These are phyloP conservation scores for Strigomonas oncopelti DNA, from an alignment of 208 protist species.

Conservation along the genomic window DNA sequence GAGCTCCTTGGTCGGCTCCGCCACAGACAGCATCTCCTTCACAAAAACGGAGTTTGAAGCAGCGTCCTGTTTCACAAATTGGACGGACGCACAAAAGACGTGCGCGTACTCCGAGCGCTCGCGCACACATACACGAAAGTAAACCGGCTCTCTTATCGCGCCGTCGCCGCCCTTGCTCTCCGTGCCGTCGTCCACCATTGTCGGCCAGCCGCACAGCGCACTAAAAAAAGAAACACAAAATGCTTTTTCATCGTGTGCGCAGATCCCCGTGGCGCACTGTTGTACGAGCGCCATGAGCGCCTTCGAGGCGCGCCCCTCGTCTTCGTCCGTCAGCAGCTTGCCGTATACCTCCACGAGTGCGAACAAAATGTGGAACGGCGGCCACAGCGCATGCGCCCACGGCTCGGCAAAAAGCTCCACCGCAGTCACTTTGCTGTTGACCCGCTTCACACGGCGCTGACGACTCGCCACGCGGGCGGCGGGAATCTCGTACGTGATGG, in stretches of 20 bases:
- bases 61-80: background rate
- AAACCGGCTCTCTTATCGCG: background rate
- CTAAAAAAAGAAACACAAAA: background rate
- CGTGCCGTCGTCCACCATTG: background rate
- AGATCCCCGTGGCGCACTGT: background rate
- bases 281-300: background rate
- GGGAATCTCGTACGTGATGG: background rate
- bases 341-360: background rate
- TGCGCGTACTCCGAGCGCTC: background rate
- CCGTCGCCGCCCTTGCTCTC: background rate
- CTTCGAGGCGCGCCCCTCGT: background rate
- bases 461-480: background rate
- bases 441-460: background rate
- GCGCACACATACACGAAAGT: background rate
- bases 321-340: background rate
- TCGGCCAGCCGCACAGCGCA: background rate
- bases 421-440: background rate
- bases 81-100: background rate
- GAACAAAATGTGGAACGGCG: slow-evolving; percentile 10
- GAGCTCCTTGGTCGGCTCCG: background rate
- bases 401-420: background rate
- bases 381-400: background rate
- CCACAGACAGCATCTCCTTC: background rate
- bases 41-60: background rate
- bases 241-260: background rate